Evolutionary conservation across 371 early-diverging fungal genomes (phyloP), one percentile per base, ranked within the genome.

Genomic region (Apophysomyces variabilis): DNA sequence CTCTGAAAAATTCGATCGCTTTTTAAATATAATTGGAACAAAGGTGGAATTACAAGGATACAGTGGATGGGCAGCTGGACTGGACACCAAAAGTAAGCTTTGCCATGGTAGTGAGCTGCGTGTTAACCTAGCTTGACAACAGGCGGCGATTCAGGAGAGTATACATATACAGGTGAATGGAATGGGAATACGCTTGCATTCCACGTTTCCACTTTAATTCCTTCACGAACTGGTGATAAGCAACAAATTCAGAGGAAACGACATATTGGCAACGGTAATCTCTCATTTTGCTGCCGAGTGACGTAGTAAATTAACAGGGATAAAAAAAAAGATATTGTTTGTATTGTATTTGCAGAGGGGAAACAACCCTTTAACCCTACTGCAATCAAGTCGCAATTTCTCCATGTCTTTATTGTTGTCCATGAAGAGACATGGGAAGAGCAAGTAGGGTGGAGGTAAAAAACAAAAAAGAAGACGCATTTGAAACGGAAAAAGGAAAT

Each of bases 211-310:
- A 86, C 93, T 0, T 68, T 91, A 36, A 78, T 94, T 9, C 95
- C 95, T 12, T 88, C 77, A 69, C 85, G 82, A 58, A 75, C 76
- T 12, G 82, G 79, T 9, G 93, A 93, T 68, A 79, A 79, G 43
- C 93, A 93, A 66, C 93, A 93, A 68, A 83, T 93, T 61, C 92
- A 92, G 66, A 77, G 91, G 46, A 93, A 93, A 70, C 75, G 92
- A 32, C 94, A 93, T 72, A 90, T 93, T 54, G 94, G 94, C 60
- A 93, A 93, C 73, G 92, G 78, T 80, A 74, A 44, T 66, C 32
- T 26, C 32, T 26, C 43, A 5, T 46, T 13, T 41, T 26, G 8
- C 41, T 8, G 41, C 41, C 41, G 35, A n/a, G 7, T 41, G 11
- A 5, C 11, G 16, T 14, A 47, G 12, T 16, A 38, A 5, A 44